A percentile compares a stretch with the other conserved stretches of the same genome.
Evolutionary conservation across 2,329 filamentous ascomycete species (phyloP).

Genomic region (Cordyceps farinosa): DNA sequence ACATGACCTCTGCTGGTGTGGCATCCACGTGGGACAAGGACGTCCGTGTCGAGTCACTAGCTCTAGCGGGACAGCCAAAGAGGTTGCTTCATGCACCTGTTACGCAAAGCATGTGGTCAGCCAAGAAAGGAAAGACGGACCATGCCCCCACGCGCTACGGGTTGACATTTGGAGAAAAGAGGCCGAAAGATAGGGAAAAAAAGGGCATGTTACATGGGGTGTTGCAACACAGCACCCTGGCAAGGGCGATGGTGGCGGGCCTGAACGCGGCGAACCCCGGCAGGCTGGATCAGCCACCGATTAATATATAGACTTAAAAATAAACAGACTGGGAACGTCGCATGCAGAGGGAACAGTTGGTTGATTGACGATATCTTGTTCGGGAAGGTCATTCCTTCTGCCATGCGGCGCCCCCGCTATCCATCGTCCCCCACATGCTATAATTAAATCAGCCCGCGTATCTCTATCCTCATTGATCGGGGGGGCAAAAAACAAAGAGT

Average conservation of each 20-base stretch:
- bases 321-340: slow-evolving; percentile 2
- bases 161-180: not conserved
- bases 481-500: not conserved
- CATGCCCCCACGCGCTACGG: not conserved
- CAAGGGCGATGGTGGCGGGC: not conserved
- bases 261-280: not conserved
- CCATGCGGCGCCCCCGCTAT: not conserved
- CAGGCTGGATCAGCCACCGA: not conserved
- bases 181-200: not conserved
- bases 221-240: not conserved
- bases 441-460: not conserved
- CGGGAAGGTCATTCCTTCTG: not conserved
- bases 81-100: not conserved
- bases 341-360: not conserved
- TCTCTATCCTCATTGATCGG: not conserved
- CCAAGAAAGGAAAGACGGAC: not conserved
- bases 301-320: slow-evolving; percentile 2
- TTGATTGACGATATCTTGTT: not conserved
- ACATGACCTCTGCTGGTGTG: not conserved
- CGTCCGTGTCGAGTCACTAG: not conserved
- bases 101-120: not conserved
- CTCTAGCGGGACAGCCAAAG: not conserved
- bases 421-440: not conserved
- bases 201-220: slow-evolving; percentile 8
- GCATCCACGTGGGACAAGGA: not conserved